Base-by-base conservation (phyloP, 2,329 filamentous ascomycete genomes). In the Pyrenophora teres region DNA sequence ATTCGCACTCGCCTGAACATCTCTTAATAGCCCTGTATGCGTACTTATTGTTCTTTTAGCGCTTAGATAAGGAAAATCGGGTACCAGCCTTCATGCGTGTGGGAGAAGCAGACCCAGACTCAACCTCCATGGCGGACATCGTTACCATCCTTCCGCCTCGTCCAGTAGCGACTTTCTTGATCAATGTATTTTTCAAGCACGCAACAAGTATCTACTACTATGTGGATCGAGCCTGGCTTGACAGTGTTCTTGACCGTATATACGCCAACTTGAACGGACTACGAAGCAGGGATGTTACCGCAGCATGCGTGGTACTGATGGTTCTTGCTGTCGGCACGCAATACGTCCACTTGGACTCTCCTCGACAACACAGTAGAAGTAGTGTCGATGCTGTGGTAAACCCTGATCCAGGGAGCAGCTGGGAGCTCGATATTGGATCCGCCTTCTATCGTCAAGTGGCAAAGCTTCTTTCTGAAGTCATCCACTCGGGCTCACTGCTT, bases 381-480 rank as follows among this genome's bases (percentile, higher is more conserved):
- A 35, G 10, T 10, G 21, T 15, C 9, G 10, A 21, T 13, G 15
- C 10, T 32, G 40, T 41, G 33, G 31, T 15, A 12, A 30, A 30
- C 35, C 12, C 30, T 2, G 48, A 51, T 16, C 19, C 43, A 13
- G 42, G 36, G 12, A 40, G 18, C n/a, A 54, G 40, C 16, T 51
- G 52, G 52, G 52, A 54, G 39, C 47, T 50, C 10, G 54, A 57
- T 2, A 46, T 50, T 23, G 52, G 52, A 8, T 54, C 45, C 4
- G 46, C 41, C 15, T 60, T 60, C 41, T 84, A 85, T 56, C 80
- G 83, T 46, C 79, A 80, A 57, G 81, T 82, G 0, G 79, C 78
- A 21, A 80, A 78, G 56, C 70, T 84, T 2, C 70, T 84, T 1
- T 80, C 82, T 1, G 82, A 84, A 50, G 78, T 83, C 32, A 83